These are phyloP conservation scores for Talaromyces sp. DNA, from an alignment of 2,329 filamentous ascomycete genomes.

Conservation along the genomic window DNA sequence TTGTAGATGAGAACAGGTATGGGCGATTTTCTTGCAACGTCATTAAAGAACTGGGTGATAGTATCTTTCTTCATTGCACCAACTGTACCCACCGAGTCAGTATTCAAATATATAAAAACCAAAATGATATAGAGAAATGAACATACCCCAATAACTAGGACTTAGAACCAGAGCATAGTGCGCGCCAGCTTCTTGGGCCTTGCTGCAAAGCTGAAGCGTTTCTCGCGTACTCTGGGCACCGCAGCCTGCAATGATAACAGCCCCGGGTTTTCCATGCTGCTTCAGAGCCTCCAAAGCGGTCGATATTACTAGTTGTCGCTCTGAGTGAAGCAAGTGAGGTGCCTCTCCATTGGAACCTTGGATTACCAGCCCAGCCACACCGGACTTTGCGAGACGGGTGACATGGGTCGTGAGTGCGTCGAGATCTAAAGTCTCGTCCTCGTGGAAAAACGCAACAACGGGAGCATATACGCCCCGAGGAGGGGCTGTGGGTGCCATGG, in stretches of 20 bases:
- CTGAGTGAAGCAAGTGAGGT: constrained; percentile 49
- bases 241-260: constrained; percentile 63
- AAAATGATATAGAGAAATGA: constrained; percentile 26
- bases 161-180: constrained; percentile 56
- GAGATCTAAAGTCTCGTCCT: constrained; percentile 38
- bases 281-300: constrained; percentile 37
- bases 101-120: not conserved
- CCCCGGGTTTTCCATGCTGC: not conserved
- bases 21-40: constrained; percentile 38
- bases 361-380: constrained; percentile 43
- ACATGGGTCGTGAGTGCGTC: constrained; percentile 40
- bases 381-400: constrained; percentile 36
- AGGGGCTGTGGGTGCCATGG: constrained; percentile 10
- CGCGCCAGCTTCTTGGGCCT: constrained; percentile 35
- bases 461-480: constrained; percentile 37
- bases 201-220: constrained; percentile 51
- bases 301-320: constrained; percentile 47
- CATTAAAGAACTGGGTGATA: not conserved
- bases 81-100: not conserved
- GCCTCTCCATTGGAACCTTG: constrained; percentile 48
- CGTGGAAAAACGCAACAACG: constrained; percentile 45
- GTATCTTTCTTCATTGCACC: not conserved
- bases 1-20: constrained; percentile 58
- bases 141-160: constrained; percentile 55
- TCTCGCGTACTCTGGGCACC: constrained; percentile 65